phyloP scores from a whole-genome alignment of 2,329 filamentous ascomycete genomes.

The Sclerotinia glacialis region DNA sequence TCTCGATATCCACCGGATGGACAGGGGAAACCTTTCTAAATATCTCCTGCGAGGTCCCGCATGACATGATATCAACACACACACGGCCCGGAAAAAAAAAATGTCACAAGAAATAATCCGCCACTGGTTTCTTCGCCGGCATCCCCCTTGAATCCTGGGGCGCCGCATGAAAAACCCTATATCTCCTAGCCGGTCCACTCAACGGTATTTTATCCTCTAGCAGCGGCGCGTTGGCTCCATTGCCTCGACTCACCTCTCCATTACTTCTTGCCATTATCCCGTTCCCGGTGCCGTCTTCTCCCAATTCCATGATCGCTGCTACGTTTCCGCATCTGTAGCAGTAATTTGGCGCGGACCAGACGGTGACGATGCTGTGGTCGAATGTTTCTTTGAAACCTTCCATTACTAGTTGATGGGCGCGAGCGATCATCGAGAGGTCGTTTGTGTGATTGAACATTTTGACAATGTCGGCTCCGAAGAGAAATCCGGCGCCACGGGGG shows the following conservation, averaged over 20 bases:
- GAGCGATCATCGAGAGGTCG: slow-evolving; percentile 84
- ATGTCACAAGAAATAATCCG: slow-evolving; percentile 81
- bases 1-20: too few species aligned
- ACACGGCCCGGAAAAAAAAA: slow-evolving; percentile 49
- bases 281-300: slow-evolving; percentile 80
- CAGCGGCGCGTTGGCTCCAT: slow-evolving; percentile 47
- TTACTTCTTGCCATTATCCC: slow-evolving; percentile 39
- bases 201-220: slow-evolving; percentile 52
- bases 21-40: too few species aligned
- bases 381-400: slow-evolving; percentile 99
- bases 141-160: slow-evolving; percentile 95
- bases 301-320: slow-evolving; percentile 87
- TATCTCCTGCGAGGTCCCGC: too few species aligned
- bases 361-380: slow-evolving; percentile 89
- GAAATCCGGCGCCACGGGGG: slow-evolving; percentile 73
- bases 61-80: too few species aligned
- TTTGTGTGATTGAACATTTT: slow-evolving; percentile 95
- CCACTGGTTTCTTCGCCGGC: slow-evolving; percentile 97
- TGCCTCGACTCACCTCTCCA: slow-evolving; percentile 52
- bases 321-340: slow-evolving; percentile 92
- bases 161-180: slow-evolving; percentile 93
- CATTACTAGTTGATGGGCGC: slow-evolving; percentile 97
- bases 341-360: slow-evolving; percentile 98
- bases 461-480: slow-evolving; percentile 94
- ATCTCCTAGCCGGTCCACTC: slow-evolving; percentile 78